phyloP scores from a whole-genome alignment of 441 rosid species.

The Viola pubescens region DNA sequence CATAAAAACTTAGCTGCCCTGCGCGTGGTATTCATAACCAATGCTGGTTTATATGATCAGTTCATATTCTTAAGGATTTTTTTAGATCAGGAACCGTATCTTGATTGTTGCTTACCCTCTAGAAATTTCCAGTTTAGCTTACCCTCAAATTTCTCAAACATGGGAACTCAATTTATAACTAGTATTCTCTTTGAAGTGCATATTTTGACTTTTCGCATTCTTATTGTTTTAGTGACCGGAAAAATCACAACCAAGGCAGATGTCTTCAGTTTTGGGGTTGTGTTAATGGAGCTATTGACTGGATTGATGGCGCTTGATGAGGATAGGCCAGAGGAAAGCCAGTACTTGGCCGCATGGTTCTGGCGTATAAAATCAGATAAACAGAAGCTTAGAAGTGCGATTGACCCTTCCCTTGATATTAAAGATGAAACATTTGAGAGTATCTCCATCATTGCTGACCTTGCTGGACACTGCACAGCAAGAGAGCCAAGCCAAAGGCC shows the following conservation, averaged over 20 bases:
- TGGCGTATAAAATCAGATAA: conserved; percentile 49
- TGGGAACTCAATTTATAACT: too few species aligned
- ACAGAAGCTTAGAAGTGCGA: conserved; percentile 46
- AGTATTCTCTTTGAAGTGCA: conserved; percentile 1
- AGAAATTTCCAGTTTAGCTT: background rate
- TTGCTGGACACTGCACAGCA: conserved; percentile 72
- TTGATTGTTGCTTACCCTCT: too few species aligned
- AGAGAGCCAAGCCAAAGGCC: conserved; percentile 69
- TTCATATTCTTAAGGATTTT: too few species aligned
- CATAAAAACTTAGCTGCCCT: too few species aligned
- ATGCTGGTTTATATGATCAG: too few species aligned
- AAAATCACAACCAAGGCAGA: conserved; percentile 71
- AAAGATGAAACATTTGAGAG: conserved; percentile 51
- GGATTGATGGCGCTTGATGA: conserved; percentile 66
- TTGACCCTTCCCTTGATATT: conserved; percentile 46
- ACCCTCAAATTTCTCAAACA: background rate
- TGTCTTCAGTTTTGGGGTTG: conserved; percentile 76
- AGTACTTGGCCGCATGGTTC: conserved; percentile 64
- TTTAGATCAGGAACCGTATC: too few species aligned
- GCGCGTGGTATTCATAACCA: too few species aligned
- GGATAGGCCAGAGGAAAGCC: conserved; percentile 65
- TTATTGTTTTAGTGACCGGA: conserved; percentile 45
- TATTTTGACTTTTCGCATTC: conserved; percentile 7
- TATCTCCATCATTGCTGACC: conserved; percentile 44
- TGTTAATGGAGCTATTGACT: conserved; percentile 63